Percentiles rank a stretch among this genome's conserved stretches.
Conservation (phyloP, 116 monocot species). For the Zostera marina region DNA sequence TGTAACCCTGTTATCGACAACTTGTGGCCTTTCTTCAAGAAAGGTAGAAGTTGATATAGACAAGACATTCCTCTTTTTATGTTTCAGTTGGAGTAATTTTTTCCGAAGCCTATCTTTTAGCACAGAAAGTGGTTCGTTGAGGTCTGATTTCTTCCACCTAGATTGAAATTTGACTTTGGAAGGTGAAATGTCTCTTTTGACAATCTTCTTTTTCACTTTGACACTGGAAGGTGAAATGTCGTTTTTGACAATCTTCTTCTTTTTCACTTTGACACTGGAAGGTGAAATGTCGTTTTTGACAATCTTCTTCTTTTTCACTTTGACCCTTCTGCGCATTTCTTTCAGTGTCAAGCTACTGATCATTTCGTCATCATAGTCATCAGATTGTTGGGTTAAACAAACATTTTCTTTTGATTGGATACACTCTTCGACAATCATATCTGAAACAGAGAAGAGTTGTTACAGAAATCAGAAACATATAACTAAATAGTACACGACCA, state of each 20-base stretch:
- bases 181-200: too few species aligned
- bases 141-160: constrained; percentile 24
- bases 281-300: not conserved
- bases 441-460: too few species aligned
- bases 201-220: too few species aligned
- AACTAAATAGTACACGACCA: too few species aligned
- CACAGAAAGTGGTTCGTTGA: constrained; percentile 43
- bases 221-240: too few species aligned
- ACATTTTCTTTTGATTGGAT: not conserved
- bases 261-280: too few species aligned
- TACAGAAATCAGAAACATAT: too few species aligned
- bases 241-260: too few species aligned
- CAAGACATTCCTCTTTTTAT: constrained; percentile 4
- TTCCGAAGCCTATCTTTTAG: constrained; percentile 25
- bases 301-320: constrained; percentile 25
- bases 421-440: too few species aligned
- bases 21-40: not conserved
- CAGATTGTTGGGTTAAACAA: not conserved
- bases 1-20: not conserved
- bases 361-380: not conserved
- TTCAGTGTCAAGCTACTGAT: constrained; percentile 14
- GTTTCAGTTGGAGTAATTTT: constrained; percentile 11
- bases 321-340: constrained; percentile 29
- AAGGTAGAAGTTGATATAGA: not conserved
- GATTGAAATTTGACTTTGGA: constrained; percentile 13